Evolutionary conservation across 805 yeast genomes (phyloP), one percentile per base, ranked within the genome.

Genomic region (Diddensiella transvaalensis): DNA sequence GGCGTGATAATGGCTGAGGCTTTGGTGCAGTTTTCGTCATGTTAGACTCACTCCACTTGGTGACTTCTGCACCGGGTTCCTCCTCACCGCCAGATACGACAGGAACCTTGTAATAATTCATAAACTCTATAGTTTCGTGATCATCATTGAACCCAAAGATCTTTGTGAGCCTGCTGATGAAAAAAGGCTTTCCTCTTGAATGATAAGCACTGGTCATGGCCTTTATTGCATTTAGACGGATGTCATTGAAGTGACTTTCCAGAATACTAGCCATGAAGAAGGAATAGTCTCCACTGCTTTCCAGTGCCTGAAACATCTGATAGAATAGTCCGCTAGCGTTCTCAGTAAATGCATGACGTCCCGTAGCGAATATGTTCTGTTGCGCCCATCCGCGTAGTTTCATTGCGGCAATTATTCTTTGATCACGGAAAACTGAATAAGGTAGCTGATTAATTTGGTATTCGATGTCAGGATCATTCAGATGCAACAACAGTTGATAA

Each of bases 391-490:
- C 77, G 53, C 97, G 75, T 43, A 91, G 69, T 60, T 77, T 76
- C 26, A 89, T 61, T 1, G 96, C 96, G 19, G 81, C 61, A 60
- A 85, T 93, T 10, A 93, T 81, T 10, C 71, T 60, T 0, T 71
- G 69, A 60, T 84, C 75, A 19, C 74, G 58, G 30, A 81, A 71
- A 1, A 91, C 72, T 1, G 69, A 59, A 2, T 53, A 48, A 0
- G 97, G 96, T 33, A 89, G 65, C 13, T 72, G 68, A 61, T 87
- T 95, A 8, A 85, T 62, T 53, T 79, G 85, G 47, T 89, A 73
- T 54, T 87, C 96, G 42, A 87, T 68, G 56, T 89, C 97, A 0
- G 93, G 83, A 62, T 93, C 97, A 56, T 87, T 74, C 5, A 87
- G 68, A 57, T 88, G 91, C 56, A 89, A 79, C 15, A 93, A 60